These are phyloP conservation scores for Rhizopogon sp. DNA, from an alignment of 768 basidiomycete genomes.

Conservation along the genomic window DNA sequence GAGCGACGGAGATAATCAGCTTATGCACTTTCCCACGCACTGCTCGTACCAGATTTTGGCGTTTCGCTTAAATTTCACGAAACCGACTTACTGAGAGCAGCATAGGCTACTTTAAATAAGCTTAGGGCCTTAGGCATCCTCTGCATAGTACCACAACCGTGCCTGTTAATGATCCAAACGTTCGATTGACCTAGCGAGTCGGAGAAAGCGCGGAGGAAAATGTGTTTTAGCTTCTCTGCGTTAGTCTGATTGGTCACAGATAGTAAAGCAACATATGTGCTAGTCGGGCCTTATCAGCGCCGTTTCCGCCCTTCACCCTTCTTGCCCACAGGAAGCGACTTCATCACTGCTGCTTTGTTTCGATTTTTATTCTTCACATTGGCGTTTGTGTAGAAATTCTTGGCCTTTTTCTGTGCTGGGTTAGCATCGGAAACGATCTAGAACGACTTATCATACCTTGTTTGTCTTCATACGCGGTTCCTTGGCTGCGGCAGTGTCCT, in stretches of 20 bases:
- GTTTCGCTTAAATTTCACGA: background rate
- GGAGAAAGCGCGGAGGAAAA: conserved; percentile 7
- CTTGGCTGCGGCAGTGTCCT: conserved; percentile 26
- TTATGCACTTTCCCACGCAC: conserved; percentile 29
- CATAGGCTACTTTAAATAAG: background rate
- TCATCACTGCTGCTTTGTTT: conserved; percentile 54
- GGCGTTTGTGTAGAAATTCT: conserved; percentile 81
- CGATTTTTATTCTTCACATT: conserved; percentile 90
- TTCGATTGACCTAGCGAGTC: background rate
- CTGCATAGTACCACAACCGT: background rate
- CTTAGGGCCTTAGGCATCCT: too few relatives aligned
- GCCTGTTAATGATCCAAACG: conserved; percentile 2
- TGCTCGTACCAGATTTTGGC: conserved; percentile 12
- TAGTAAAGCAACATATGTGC: background rate
- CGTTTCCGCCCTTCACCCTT: conserved; percentile 37
- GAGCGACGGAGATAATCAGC: conserved; percentile 1
- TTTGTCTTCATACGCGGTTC: conserved; percentile 90
- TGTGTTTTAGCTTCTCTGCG: conserved; percentile 8
- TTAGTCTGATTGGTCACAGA: conserved; percentile 6
- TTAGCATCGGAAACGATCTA: conserved; percentile 4
- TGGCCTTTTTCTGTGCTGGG: conserved; percentile 64
- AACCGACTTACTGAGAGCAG: background rate
- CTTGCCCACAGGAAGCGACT: conserved; percentile 51
- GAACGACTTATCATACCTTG: conserved; percentile 49
- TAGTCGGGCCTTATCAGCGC: conserved; percentile 13